Evolutionary conservation across 2,329 filamentous ascomycete genomes (phyloP).

Genomic region (Dryadomyces quercivorus): DNA sequence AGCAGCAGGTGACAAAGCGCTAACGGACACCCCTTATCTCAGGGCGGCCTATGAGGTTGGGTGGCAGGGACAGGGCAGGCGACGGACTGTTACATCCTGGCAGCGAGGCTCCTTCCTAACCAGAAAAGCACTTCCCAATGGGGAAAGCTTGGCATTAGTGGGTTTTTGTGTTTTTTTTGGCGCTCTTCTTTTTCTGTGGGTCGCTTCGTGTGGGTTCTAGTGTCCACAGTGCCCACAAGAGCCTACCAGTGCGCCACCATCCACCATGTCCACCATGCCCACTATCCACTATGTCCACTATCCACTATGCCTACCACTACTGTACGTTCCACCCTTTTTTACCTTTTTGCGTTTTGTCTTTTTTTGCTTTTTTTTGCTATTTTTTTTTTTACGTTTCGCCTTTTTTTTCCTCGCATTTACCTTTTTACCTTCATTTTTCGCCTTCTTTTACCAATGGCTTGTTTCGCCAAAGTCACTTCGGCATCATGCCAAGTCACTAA

Average conservation of each 20-base stretch:
- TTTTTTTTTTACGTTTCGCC: no score
- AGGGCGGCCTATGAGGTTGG: not conserved
- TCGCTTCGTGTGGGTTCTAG: not conserved
- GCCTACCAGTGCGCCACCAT: no score
- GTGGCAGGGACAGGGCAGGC: not conserved
- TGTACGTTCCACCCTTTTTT: no score
- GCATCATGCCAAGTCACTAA: not conserved
- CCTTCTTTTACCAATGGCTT: not conserved
- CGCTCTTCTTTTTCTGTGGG: not conserved
- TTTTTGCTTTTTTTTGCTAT: no score
- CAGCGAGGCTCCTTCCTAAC: not conserved
- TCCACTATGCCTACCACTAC: no score
- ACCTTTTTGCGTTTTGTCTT: no score
- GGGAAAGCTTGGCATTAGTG: not conserved
- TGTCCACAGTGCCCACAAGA: no score
- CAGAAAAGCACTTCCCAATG: not conserved
- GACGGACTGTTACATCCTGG: slow-evolving; percentile 1
- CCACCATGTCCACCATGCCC: no score
- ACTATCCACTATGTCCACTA: no score
- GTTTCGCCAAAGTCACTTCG: not conserved
- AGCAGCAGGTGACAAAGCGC: not conserved
- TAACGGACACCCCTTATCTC: not conserved
- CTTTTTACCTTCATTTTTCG: no score
- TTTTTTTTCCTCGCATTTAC: no score
- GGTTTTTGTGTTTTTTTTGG: not conserved